Base-by-base conservation (phyloP, 2,329 filamentous ascomycete species). In the Blumeria graminis region DNA sequence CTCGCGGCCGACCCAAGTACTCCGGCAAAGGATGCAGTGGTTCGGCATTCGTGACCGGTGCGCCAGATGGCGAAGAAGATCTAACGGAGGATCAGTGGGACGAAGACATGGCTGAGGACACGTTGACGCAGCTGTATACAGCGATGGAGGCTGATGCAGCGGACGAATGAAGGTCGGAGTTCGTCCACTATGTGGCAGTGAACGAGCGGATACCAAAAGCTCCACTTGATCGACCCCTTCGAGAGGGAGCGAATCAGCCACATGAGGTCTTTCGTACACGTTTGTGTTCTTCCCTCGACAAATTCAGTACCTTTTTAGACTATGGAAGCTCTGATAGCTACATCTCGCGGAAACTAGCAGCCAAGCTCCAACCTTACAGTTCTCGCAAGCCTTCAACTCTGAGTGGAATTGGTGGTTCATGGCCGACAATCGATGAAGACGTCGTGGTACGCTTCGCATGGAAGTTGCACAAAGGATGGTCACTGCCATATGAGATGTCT, bases 1-100 rank as follows among this genome's bases (percentile, higher is more conserved):
- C 35, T 61, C 61, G 9, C 59, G 60, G 51, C 62, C 57, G 48
- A 39, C 18, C 28, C 48, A 48, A 41, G 45, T 35, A 18, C 43
- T 33, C 43, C 22, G 22, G 22, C 22, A 28, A 28, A 28, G 22
- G 22, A 28, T 4, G 22, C 22, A 4, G 22, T 28, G 22, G 22
- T 28, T 28, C 22, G 22, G 22, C 22, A 28, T 28, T 28, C 22
- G 22, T 28, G 22, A 28, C 4, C 22, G 36, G 56, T 33, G 48
- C 32, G 11, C 48, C 39, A 16, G 54, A 41, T 22, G 51, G 32
- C 28, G 35, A 55, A 28, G 60, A 58, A 39, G 61, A 60, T 28
- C 22, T 28, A 28, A 1, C 22, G 22, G 22, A 28, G 22, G 22
- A 28, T 28, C 22, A 28, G 22, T 28, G 22, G 22, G 22, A 28